Conservation (phyloP, 306 rosid species). For the Benincasa hispida region DNA sequence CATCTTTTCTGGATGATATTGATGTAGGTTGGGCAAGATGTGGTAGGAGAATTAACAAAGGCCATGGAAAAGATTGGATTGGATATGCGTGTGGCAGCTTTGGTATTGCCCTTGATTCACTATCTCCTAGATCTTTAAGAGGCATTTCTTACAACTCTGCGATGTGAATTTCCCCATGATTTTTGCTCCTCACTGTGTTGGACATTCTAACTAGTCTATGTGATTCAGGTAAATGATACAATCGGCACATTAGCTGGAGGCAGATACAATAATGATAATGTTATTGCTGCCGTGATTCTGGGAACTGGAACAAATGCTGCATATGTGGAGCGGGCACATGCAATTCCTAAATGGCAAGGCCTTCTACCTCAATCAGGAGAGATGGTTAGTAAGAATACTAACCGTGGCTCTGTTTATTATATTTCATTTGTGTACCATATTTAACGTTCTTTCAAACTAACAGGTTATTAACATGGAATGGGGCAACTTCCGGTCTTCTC, state of each 20-base stretch:
- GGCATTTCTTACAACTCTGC: neutral
- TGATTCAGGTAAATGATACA: slow-evolving; percentile 83
- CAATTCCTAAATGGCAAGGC: slow-evolving; percentile 96
- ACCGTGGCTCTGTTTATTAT: too few relatives aligned
- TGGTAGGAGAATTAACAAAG: slow-evolving; percentile 61
- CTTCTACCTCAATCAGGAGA: slow-evolving; percentile 76
- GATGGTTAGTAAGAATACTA: slow-evolving; percentile 60
- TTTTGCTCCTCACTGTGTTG: neutral
- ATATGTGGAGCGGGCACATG: slow-evolving; percentile 67
- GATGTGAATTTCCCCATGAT: neutral
- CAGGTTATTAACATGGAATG: slow-evolving; percentile 99
- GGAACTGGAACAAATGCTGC: slow-evolving; percentile 99
- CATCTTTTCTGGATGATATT: slow-evolving; percentile 1
- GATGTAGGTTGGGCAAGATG: slow-evolving; percentile 88
- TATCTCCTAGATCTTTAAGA: neutral
- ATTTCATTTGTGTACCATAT: too few relatives aligned
- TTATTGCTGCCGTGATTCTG: slow-evolving; percentile 77
- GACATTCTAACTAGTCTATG: slow-evolving; percentile 17
- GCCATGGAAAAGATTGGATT: slow-evolving; percentile 67
- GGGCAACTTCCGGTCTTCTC: slow-evolving; percentile 84
- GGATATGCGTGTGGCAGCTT: slow-evolving; percentile 85
- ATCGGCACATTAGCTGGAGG: slow-evolving; percentile 93
- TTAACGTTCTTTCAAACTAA: slow-evolving; percentile 1
- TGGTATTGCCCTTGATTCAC: slow-evolving; percentile 39
- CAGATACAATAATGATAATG: slow-evolving; percentile 60